phyloP scores from a whole-genome alignment of 2,329 filamentous ascomycete genomes.

The Xylariomycetidae sp. region DNA sequence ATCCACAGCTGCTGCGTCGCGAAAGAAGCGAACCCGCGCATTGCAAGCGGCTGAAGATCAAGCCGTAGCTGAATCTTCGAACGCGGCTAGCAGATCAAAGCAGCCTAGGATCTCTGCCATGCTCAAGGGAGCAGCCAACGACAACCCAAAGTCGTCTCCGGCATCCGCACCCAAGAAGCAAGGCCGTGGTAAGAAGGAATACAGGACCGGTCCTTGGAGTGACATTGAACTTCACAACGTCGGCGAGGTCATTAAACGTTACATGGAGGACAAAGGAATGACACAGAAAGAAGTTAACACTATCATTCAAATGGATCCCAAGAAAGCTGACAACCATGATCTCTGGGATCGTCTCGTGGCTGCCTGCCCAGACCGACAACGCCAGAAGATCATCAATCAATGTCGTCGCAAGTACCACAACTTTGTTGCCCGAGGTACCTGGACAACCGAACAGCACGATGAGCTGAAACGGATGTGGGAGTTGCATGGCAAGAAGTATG shows the following conservation, averaged over 20 bases:
- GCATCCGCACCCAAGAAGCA: too few species aligned
- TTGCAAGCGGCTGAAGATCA: slow-evolving; percentile 3
- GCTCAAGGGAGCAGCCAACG: slow-evolving; percentile 9
- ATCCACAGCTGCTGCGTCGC: slow-evolving; percentile 10
- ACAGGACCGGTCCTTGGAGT: slow-evolving; percentile 35
- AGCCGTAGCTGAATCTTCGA: slow-evolving; percentile 10
- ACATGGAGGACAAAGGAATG: slow-evolving; percentile 38
- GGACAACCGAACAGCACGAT: slow-evolving; percentile 56
- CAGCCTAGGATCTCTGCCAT: slow-evolving; percentile 17
- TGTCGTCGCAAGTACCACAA: slow-evolving; percentile 63
- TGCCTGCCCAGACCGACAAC: slow-evolving; percentile 44
- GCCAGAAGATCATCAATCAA: slow-evolving; percentile 50
- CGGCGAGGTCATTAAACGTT: slow-evolving; percentile 37
- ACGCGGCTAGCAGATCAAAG: slow-evolving; percentile 6
- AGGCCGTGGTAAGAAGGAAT: slow-evolving; percentile 3
- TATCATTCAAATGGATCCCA: slow-evolving; percentile 30
- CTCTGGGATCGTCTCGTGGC: slow-evolving; percentile 48
- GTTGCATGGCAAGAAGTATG: slow-evolving; percentile 54
- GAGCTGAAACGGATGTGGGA: slow-evolving; percentile 44
- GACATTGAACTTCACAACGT: slow-evolving; percentile 39
- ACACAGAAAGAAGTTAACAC: slow-evolving; percentile 43
- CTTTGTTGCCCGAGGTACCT: slow-evolving; percentile 54
- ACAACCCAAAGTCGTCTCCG: slow-evolving; percentile 6
- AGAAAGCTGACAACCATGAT: slow-evolving; percentile 25
- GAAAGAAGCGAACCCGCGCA: slow-evolving; percentile 9